Base-by-base conservation (phyloP, 441 rosid genomes). In the Kokia cookei region DNA sequence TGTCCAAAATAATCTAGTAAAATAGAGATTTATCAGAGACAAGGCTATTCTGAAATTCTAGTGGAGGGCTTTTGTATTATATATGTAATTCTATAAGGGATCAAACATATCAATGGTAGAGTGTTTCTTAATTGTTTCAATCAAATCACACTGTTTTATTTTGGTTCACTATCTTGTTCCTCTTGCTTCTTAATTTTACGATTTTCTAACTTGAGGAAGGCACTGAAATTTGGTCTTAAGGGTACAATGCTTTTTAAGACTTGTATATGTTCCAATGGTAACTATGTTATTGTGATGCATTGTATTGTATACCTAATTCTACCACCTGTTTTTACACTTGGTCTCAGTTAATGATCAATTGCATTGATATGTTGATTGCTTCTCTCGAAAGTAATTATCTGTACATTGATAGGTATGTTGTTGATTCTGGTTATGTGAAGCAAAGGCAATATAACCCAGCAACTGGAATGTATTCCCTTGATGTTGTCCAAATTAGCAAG, bases 401-500 rank as follows among this genome's bases (percentile, higher is more conserved):
- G n/a, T 69, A 37, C 51, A 45, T 74, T 82, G 75, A 79, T 85
- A 96, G 98, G 89, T 96, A 92, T 82, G 99, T 96, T 59, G 85
- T 96, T 78, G 99, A 96, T 85, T 84, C 91, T 72, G 99, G 98
- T 65, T 91, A 83, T 79, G 99, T 96, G 81, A 96, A 96, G 93
- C 98, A 96, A 79, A 90, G 97, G 24, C 96, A 92, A 61, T 93
- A 93, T 86, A 91, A 91, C 87, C 94, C 99, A 77, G 82, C 97
- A 77, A 86, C 93, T 45, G 97, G 99, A 83, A 90, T 96, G 98
- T 93, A 92, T 78, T 96, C 97, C 80, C 99, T 96, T 70, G 99
- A 96, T 84, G 88, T 91, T 79, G 90, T 92, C 74, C 96, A 86
- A 80, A 91, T 96, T 77, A 96, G 99, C 98, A 93, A 91, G 99